Percentiles rank a stretch among this genome's conserved stretches.
These are phyloP conservation scores for Russula olivacea DNA, from an alignment of 768 basidiomycete genomes.

Conservation along the genomic window DNA sequence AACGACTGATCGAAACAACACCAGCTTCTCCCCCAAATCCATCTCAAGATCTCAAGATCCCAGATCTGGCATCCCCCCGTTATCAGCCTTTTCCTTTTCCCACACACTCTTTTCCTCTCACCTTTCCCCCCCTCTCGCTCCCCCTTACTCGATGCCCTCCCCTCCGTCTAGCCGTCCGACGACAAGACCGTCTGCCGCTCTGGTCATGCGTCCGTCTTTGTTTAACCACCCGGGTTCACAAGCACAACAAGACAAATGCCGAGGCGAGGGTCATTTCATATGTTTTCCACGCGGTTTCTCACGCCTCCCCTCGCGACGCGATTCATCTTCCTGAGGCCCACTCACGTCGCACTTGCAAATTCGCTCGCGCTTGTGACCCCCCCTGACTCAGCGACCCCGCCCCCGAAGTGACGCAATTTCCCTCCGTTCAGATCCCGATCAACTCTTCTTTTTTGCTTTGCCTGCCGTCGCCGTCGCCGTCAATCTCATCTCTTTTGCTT, in stretches of 20 bases:
- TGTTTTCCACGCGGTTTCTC: constrained; percentile 14
- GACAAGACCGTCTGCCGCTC: not conserved
- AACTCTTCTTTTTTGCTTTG: constrained; percentile 21
- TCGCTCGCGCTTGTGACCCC: not conserved
- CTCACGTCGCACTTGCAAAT: constrained; percentile 20
- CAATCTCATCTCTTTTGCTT: constrained; percentile 11
- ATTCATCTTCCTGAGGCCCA: constrained; percentile 14
- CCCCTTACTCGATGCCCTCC: constrained; percentile 3
- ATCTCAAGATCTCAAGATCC: constrained; percentile 25
- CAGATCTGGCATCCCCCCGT: constrained; percentile 21
- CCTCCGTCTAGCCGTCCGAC: not conserved
- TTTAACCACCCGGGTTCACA: no score
- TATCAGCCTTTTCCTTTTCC: constrained; percentile 23
- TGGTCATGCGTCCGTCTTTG: not conserved
- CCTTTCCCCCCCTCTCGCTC: constrained; percentile 4
- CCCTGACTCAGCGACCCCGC: constrained; percentile 20
- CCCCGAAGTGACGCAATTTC: constrained; percentile 19
- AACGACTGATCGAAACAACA: constrained; percentile 25
- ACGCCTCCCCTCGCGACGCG: constrained; percentile 22
- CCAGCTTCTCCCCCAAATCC: constrained; percentile 27
- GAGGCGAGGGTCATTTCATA: constrained; percentile 4
- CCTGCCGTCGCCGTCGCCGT: constrained; percentile 5
- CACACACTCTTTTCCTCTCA: constrained; percentile 9
- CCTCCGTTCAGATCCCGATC: constrained; percentile 22
- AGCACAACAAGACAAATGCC: not conserved